Conservation (phyloP, 176 grass and related monocot genomes). For the Oryza brachyantha region DNA sequence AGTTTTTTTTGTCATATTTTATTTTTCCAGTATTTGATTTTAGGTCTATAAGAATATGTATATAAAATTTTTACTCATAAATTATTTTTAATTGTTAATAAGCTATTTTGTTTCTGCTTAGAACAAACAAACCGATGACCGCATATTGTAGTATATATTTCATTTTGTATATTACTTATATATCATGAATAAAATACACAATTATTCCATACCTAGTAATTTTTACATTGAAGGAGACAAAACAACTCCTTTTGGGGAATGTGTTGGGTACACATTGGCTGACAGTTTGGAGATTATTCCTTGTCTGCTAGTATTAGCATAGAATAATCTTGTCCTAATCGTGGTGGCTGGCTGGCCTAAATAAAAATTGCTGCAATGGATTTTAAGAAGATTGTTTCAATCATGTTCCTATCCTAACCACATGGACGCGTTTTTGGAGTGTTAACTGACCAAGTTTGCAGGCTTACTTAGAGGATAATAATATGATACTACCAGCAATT, state of each 20-base stretch:
- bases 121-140: too few relatives aligned
- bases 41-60: too few relatives aligned
- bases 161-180: not conserved
- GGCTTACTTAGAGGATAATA: not conserved
- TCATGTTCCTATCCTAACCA: not conserved
- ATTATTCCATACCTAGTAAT: too few relatives aligned
- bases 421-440: not conserved
- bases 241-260: not conserved
- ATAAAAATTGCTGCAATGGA: not conserved
- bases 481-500: not conserved
- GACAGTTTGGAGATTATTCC: not conserved
- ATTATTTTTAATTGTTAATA: too few relatives aligned
- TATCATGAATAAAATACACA: not conserved
- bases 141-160: not conserved
- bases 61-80: too few relatives aligned
- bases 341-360: not conserved
- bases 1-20: too few relatives aligned
- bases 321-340: not conserved
- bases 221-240: not conserved
- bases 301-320: not conserved
- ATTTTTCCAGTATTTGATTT: too few relatives aligned
- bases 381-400: not conserved
- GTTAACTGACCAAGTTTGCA: not conserved
- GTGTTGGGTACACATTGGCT: not conserved
- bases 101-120: too few relatives aligned